phyloP scores from a whole-genome alignment of 2,329 filamentous ascomycete species.

The Corynespora cassiicola region DNA sequence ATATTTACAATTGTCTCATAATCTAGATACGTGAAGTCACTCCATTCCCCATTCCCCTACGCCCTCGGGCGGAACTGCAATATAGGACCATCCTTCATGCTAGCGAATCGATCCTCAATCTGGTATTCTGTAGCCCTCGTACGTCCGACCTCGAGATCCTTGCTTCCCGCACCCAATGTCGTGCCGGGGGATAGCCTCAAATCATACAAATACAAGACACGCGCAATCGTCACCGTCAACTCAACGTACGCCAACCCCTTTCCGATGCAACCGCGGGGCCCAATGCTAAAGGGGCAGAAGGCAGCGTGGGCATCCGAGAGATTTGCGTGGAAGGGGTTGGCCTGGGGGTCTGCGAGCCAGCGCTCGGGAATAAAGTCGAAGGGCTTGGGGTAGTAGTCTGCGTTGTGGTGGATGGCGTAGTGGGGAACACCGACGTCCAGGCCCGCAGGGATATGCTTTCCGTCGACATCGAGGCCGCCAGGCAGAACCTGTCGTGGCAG shows the following conservation, averaged over 20 bases:
- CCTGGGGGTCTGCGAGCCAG: conserved; percentile 40
- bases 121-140: conserved; percentile 65
- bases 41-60: conserved; percentile 3
- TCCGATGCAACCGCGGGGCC: conserved; percentile 74
- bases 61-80: conserved; percentile 57
- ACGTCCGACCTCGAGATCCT: conserved; percentile 40
- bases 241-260: conserved; percentile 73
- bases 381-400: conserved; percentile 44
- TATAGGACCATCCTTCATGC: conserved; percentile 73
- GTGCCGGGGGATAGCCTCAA: conserved; percentile 49
- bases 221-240: conserved; percentile 68
- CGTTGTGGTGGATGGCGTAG: conserved; percentile 48
- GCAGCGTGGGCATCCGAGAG: conserved; percentile 64
- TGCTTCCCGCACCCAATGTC: conserved; percentile 35
- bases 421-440: conserved; percentile 45
- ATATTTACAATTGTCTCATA: too few species aligned
- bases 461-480: conserved; percentile 47
- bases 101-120: conserved; percentile 75
- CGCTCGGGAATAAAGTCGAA: conserved; percentile 47
- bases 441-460: conserved; percentile 42
- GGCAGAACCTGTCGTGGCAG: conserved; percentile 46
- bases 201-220: conserved; percentile 68
- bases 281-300: conserved; percentile 77
- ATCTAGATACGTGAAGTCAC: too few species aligned
- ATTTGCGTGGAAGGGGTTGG: conserved; percentile 36